phyloP scores from a whole-genome alignment of 768 basidiomycete genomes.

The Tricholomella constricta region DNA sequence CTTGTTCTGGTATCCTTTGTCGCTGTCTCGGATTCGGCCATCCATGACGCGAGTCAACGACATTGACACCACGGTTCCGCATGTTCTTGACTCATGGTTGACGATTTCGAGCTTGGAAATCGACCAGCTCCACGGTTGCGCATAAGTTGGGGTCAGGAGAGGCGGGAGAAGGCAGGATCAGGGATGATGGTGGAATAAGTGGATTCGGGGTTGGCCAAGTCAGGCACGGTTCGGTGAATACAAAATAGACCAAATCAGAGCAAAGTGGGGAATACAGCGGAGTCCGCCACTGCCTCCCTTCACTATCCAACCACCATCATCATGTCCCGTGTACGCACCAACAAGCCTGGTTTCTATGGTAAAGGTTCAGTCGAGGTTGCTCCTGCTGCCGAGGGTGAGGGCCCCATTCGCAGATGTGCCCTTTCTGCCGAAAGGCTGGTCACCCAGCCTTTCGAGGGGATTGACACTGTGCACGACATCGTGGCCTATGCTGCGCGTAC shows the following conservation, averaged over 20 bases:
- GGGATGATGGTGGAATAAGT: not conserved
- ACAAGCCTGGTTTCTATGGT: constrained; percentile 51
- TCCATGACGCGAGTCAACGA: not conserved
- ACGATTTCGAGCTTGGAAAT: too few species aligned
- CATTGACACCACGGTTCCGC: not conserved
- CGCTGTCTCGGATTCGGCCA: not conserved
- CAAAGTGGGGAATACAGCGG: constrained; percentile 7
- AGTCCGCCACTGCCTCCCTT: not conserved
- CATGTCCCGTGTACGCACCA: constrained; percentile 38
- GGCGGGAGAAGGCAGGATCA: not conserved
- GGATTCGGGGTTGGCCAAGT: not conserved
- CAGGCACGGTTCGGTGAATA: not conserved
- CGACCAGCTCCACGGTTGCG: too few species aligned
- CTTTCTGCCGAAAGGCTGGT: constrained; percentile 59
- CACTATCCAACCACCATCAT: constrained; percentile 14
- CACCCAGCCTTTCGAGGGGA: constrained; percentile 67
- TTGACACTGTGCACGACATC: constrained; percentile 83
- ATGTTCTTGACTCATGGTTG: too few species aligned
- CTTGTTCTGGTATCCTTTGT: too few species aligned
- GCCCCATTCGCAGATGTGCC: constrained; percentile 57
- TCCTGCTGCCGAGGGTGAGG: constrained; percentile 47
- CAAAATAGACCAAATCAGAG: constrained; percentile 10
- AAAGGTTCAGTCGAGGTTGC: constrained; percentile 66
- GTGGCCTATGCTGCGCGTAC: constrained; percentile 72
- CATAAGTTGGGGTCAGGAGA: too few species aligned